Conservation (phyloP, 2,329 filamentous ascomycete genomes). For the Bipolaris sorokiniana region DNA sequence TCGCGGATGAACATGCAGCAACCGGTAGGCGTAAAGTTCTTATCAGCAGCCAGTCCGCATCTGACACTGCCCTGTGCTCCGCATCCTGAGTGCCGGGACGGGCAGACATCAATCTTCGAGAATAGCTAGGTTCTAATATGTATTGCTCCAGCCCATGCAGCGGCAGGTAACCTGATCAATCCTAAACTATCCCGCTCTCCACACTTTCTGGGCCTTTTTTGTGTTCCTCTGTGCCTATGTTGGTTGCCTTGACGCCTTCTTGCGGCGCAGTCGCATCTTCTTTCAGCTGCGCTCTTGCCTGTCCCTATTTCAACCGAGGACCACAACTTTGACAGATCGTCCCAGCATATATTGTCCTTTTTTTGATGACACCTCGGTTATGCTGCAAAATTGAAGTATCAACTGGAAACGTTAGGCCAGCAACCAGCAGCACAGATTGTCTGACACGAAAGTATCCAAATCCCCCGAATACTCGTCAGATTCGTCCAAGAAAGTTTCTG, state of each 20-base stretch:
- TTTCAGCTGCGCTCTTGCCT: slow-evolving; percentile 23
- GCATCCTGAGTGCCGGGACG: slow-evolving; percentile 33
- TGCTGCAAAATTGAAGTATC: not conserved
- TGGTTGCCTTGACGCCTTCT: slow-evolving; percentile 6
- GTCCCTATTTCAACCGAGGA: slow-evolving; percentile 1
- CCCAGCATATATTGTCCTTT: slow-evolving; percentile 2
- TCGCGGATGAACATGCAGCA: slow-evolving; percentile 26
- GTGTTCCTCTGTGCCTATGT: slow-evolving; percentile 2
- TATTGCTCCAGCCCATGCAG: slow-evolving; percentile 29
- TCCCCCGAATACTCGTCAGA: not conserved
- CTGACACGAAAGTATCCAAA: not conserved
- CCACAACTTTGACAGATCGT: slow-evolving; percentile 3
- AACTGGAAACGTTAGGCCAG: not conserved
- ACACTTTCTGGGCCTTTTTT: slow-evolving; percentile 9
- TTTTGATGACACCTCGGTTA: not conserved
- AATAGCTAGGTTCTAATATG: slow-evolving; percentile 36
- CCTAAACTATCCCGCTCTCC: slow-evolving; percentile 17
- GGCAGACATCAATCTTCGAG: slow-evolving; percentile 34
- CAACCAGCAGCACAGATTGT: not conserved
- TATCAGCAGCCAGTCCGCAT: slow-evolving; percentile 40
- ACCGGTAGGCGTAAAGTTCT: slow-evolving; percentile 31
- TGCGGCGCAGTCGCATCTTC: slow-evolving; percentile 16
- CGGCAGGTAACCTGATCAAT: slow-evolving; percentile 21
- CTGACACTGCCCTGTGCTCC: slow-evolving; percentile 35
- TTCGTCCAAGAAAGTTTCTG: not conserved